Percentiles rank a stretch among this genome's conserved stretches.
These are phyloP conservation scores for Penicillium cataractarum DNA, from an alignment of 495 filamentous ascomycete genomes.

Conservation along the genomic window DNA sequence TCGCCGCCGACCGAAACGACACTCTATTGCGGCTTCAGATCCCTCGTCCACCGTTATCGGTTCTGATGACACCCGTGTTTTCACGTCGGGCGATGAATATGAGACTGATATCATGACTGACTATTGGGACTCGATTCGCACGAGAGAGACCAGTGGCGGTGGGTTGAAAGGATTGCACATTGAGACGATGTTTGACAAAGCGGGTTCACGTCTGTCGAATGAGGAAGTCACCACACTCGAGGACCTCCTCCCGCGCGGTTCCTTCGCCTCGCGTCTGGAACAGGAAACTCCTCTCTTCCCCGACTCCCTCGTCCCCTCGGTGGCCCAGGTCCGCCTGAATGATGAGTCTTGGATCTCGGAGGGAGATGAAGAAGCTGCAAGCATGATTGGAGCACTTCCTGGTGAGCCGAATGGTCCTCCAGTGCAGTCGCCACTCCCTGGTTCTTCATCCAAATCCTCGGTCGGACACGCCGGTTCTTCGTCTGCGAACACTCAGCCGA, in stretches of 20 bases:
- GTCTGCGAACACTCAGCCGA: slow-evolving; percentile 1
- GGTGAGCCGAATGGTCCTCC: slow-evolving; percentile 24
- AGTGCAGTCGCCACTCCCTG: slow-evolving; percentile 4
- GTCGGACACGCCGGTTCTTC: slow-evolving; percentile 2
- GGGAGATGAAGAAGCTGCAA: slow-evolving; percentile 37
- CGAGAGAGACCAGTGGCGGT: slow-evolving; percentile 68
- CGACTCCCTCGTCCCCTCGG: slow-evolving; percentile 59
- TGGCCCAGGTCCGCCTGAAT: slow-evolving; percentile 15
- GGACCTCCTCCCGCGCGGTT: slow-evolving; percentile 48
- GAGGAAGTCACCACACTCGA: slow-evolving; percentile 63
- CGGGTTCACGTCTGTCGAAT: slow-evolving; percentile 58
- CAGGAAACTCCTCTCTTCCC: slow-evolving; percentile 32
- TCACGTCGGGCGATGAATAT: slow-evolving; percentile 79
- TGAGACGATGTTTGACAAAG: slow-evolving; percentile 88
- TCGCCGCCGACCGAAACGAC: slow-evolving; percentile 45
- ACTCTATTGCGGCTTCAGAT: slow-evolving; percentile 62
- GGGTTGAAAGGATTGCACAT: slow-evolving; percentile 62
- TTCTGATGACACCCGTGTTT: slow-evolving; percentile 80
- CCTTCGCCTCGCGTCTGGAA: slow-evolving; percentile 40
- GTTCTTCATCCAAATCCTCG: slow-evolving; percentile 10
- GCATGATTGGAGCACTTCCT: slow-evolving; percentile 40
- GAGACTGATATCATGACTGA: slow-evolving; percentile 87
- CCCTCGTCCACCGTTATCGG: slow-evolving; percentile 79
- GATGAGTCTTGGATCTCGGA: slow-evolving; percentile 28
- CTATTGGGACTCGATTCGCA: slow-evolving; percentile 90